Base-by-base conservation (phyloP, 805 yeast genomes). In the Cyberlindnera americana region DNA sequence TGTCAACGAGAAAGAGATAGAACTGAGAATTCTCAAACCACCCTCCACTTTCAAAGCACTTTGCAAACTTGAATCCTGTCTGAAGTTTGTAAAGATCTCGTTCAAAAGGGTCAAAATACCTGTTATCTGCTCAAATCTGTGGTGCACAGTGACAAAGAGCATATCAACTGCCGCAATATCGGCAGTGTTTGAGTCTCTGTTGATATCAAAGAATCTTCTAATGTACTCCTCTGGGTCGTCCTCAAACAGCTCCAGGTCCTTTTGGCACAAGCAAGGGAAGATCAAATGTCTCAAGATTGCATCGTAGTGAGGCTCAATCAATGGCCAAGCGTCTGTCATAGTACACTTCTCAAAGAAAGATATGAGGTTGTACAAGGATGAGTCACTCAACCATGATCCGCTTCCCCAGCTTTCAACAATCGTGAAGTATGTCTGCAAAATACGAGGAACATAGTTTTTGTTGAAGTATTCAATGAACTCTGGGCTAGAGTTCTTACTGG, bases 201-300 rank as follows among this genome's bases (percentile, higher is more conserved):
- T 67, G 43, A 77, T 66, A 56, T 81, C 88, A 51, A 87, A 78
- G 44, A 72, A 75, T 46, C 81, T 72, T 65, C 90, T 80, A 38
- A 91, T 77, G 59, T 87, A 93, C 58, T 90, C 96, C 43, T 78
- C 83, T 2, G 96, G 96, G 53, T 90, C 96, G 43, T 75, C 80
- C 44, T 88, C 95, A 63, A 82, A 87, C 19, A 78, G 60, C 53
- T 85, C 93, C 40, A 86, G 66, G 32, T 77, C 76, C 29, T 75
- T 77, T 3, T 93, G 84, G 51, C 91, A 79, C 39, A 91, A 59
- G 49, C 83, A 71, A 1, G 95, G 95, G 60, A 77, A 82, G 11
- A 90, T 67, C 35, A 91, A 73, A 50, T 79, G 87, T 25, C 77
- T 66, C 33, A 90, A 65, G 19, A 91, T 66, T 11, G 77, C 73